phyloP scores from a whole-genome alignment of 169 alveolate genomes.

The Toxoplasma gondii region DNA sequence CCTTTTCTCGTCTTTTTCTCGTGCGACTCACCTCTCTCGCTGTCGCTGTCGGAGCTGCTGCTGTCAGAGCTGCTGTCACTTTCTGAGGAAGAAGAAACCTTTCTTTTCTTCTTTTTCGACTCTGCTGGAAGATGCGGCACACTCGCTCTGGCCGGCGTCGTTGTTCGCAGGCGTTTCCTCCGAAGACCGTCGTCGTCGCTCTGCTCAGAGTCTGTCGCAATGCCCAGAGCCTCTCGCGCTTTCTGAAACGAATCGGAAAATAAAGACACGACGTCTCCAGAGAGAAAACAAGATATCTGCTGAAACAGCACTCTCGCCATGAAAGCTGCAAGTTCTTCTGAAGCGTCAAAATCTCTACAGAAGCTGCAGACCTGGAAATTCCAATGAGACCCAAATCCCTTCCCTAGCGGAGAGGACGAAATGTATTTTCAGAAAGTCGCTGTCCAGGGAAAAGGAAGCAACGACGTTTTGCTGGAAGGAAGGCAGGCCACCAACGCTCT shows the following conservation, averaged over 20 bases:
- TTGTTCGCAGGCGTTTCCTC: not conserved
- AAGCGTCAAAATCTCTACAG: not conserved
- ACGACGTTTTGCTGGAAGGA: no score
- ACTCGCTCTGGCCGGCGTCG: not conserved
- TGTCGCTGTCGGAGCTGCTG: constrained; percentile 1
- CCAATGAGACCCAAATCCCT: not conserved
- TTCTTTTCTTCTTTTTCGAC: not conserved
- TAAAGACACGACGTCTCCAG: not conserved
- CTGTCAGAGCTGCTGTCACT: constrained; percentile 5
- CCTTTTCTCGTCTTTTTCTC: not conserved
- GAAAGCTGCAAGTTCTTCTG: no score
- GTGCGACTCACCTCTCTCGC: not conserved
- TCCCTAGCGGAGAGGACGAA: not conserved
- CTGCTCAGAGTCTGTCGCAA: constrained; percentile 11
- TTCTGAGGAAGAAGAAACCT: not conserved
- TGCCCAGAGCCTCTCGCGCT: constrained; percentile 7
- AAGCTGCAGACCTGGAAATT: not conserved
- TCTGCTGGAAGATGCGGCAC: not conserved
- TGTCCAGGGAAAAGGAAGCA: no score
- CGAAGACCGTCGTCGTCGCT: not conserved
- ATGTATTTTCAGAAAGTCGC: no score
- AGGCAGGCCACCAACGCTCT: no score
- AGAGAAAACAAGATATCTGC: not conserved
- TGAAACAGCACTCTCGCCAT: not conserved
- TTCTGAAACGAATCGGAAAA: not conserved